Evolutionary conservation across 305 asterid genomes (phyloP).

Genomic region (Fraxinus greggii): DNA sequence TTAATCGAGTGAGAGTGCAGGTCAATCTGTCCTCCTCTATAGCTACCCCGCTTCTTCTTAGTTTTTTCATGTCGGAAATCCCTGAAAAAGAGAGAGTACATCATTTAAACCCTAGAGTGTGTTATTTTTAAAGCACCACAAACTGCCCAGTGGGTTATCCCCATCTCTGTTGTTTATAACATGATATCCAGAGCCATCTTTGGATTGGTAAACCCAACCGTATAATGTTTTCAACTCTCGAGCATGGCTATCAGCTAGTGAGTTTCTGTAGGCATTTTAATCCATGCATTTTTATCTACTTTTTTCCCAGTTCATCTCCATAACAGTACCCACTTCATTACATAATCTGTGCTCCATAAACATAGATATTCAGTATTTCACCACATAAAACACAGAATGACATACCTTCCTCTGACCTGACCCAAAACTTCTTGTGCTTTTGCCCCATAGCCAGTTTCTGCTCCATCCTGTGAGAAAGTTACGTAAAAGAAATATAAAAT

Average conservation of each 20-base stretch:
- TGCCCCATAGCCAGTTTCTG: conserved; percentile 92
- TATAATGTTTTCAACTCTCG: background rate
- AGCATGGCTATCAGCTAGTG: background rate
- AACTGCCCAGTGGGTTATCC: background rate
- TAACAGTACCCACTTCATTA: background rate
- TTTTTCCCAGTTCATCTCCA: background rate
- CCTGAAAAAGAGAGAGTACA: conserved; percentile 26
- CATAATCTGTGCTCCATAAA: background rate
- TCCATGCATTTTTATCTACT: background rate
- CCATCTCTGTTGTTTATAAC: background rate
- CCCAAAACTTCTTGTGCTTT: conserved; percentile 96
- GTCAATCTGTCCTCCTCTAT: conserved; percentile 87
- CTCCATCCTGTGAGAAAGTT: conserved; percentile 51
- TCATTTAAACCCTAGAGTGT: background rate
- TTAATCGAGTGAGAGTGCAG: conserved; percentile 75
- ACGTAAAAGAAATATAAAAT: conserved; percentile 4
- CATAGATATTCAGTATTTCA: background rate
- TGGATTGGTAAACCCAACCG: background rate
- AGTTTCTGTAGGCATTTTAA: background rate
- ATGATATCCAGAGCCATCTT: background rate
- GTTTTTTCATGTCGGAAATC: conserved; percentile 64
- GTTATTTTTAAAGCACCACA: background rate
- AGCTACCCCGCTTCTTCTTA: conserved; percentile 96
- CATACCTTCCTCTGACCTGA: conserved; percentile 83
- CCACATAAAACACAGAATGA: conserved; percentile 8